phyloP scores from a whole-genome alignment of 805 yeast genomes.

The Pichia membranifaciens region DNA sequence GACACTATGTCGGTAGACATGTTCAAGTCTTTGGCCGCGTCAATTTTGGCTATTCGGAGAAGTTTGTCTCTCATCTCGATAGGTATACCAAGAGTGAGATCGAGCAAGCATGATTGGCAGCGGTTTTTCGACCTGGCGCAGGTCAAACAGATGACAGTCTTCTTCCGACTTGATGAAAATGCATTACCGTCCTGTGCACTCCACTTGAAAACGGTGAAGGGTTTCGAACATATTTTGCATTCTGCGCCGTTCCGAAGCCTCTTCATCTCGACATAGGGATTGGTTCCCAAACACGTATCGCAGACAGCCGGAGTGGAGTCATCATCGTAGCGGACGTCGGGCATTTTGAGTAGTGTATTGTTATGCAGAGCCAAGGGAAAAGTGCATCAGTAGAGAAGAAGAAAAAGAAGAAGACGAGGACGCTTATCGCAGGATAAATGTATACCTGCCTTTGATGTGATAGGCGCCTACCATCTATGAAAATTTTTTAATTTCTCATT shows the following conservation, averaged over 20 bases:
- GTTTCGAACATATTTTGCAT: conserved; percentile 80
- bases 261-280: conserved; percentile 62
- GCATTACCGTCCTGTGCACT: conserved; percentile 6
- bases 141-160: conserved; percentile 68
- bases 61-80: conserved; percentile 75
- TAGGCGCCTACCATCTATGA: no score
- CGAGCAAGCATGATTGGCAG: conserved; percentile 85
- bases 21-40: conserved; percentile 13
- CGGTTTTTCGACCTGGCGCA: conserved; percentile 78
- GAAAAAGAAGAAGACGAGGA: background rate
- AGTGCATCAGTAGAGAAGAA: background rate
- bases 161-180: conserved; percentile 31
- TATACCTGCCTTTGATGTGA: no score
- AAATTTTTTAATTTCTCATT: no score
- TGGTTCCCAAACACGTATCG: conserved; percentile 63
- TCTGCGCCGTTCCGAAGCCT: conserved; percentile 69
- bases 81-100: conserved; percentile 77
- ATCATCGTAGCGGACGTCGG: conserved; percentile 12
- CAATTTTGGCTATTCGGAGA: conserved; percentile 58
- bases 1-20: conserved; percentile 35
- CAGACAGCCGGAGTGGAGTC: conserved; percentile 57
- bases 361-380: no score
- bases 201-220: conserved; percentile 82
- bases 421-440: no score
- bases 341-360: no score